These are phyloP conservation scores for Rubia peregrina DNA, from an alignment of 305 asterid species.

Conservation along the genomic window DNA sequence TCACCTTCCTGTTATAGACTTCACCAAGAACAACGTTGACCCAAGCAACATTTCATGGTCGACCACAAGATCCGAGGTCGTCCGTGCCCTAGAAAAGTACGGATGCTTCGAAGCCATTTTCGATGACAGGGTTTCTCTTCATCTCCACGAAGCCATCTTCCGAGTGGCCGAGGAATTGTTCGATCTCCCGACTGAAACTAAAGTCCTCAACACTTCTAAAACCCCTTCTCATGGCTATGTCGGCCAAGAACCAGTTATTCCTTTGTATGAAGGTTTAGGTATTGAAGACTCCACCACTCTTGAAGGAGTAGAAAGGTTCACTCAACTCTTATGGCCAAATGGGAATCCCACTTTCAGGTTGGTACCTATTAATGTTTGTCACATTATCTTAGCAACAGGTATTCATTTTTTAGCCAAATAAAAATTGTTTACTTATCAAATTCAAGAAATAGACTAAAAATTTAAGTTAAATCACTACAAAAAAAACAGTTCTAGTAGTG, in stretches of 20 bases:
- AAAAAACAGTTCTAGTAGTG: too few species aligned
- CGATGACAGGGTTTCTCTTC: slow-evolving; percentile 33
- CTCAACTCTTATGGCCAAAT: slow-evolving; percentile 52
- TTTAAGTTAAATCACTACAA: too few species aligned
- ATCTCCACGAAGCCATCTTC: slow-evolving; percentile 26
- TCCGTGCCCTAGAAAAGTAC: slow-evolving; percentile 46
- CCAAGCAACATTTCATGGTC: background rate
- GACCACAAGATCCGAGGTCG: background rate
- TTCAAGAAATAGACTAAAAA: too few species aligned
- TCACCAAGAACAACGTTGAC: slow-evolving; percentile 4
- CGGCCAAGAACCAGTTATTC: slow-evolving; percentile 37
- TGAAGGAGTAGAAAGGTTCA: slow-evolving; percentile 39
- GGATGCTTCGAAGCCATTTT: slow-evolving; percentile 60
- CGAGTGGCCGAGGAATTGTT: slow-evolving; percentile 36
- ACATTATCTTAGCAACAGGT: background rate
- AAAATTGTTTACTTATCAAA: too few species aligned
- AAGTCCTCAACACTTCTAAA: slow-evolving; percentile 53
- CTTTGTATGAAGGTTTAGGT: slow-evolving; percentile 65
- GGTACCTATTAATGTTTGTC: background rate
- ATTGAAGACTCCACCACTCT: slow-evolving; percentile 51
- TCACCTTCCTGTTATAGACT: slow-evolving; percentile 24
- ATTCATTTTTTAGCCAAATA: too few species aligned
- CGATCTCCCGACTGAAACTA: slow-evolving; percentile 44
- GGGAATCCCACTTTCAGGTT: slow-evolving; percentile 34
- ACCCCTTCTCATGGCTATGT: slow-evolving; percentile 64